Evolutionary conservation across 805 yeast species (phyloP).

Genomic region (Starmerella bacillaris): DNA sequence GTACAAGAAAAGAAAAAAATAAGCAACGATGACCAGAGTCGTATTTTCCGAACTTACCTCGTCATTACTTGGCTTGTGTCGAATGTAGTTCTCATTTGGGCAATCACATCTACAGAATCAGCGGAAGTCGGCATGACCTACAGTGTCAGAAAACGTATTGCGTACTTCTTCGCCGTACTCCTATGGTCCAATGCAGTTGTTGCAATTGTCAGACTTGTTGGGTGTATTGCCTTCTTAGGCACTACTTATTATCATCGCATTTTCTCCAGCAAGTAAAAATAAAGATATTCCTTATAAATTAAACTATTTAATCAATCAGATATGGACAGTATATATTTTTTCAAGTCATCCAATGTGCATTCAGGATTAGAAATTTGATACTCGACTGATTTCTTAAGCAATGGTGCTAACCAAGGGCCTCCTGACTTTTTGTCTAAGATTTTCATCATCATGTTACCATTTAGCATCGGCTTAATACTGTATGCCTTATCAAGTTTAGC

Average conservation of each 20-base stretch:
- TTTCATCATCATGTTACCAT: constrained; percentile 45
- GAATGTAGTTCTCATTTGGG: constrained; percentile 24
- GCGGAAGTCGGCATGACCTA: constrained; percentile 24
- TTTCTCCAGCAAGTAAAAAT: constrained; percentile 10
- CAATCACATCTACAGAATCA: constrained; percentile 24
- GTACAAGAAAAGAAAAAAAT: constrained; percentile 15
- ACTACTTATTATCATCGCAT: constrained; percentile 11
- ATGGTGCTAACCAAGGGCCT: constrained; percentile 69
- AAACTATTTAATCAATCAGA: not conserved
- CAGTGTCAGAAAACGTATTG: constrained; percentile 23
- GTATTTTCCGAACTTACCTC: constrained; percentile 27
- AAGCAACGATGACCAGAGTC: constrained; percentile 24
- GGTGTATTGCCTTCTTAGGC: constrained; percentile 33
- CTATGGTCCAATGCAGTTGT: constrained; percentile 46
- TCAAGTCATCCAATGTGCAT: constrained; percentile 35
- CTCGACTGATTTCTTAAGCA: constrained; percentile 36
- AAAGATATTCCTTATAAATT: not conserved
- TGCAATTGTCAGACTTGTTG: constrained; percentile 39
- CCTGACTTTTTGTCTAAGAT: constrained; percentile 35
- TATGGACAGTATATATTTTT: constrained; percentile 20
- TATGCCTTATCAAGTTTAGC: constrained; percentile 28
- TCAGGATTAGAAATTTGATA: constrained; percentile 71
- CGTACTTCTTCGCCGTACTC: constrained; percentile 30
- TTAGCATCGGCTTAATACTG: constrained; percentile 44
- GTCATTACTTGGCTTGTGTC: constrained; percentile 26